Conservation (phyloP, 148 eudicot species). For the Chenopodium quinoa region DNA sequence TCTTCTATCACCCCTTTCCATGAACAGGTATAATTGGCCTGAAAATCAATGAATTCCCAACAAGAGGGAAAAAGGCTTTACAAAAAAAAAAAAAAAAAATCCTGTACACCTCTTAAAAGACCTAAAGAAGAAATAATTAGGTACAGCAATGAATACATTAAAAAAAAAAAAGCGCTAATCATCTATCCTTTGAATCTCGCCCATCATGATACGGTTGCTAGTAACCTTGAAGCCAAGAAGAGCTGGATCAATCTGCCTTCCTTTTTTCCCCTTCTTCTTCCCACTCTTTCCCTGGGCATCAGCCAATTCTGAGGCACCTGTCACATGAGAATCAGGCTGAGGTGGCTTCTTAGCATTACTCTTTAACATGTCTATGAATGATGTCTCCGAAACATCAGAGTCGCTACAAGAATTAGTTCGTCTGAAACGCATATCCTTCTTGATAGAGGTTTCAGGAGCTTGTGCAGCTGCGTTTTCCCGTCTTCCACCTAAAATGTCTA, state of each 20-base stretch:
- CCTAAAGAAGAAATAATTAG: slow-evolving; percentile 5
- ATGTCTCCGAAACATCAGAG: slow-evolving; percentile 74
- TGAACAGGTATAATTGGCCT: slow-evolving; percentile 14
- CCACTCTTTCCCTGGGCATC: slow-evolving; percentile 56
- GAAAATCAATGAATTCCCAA: slow-evolving; percentile 9
- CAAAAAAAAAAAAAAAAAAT: slow-evolving; percentile 21
- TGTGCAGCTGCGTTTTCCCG: slow-evolving; percentile 42
- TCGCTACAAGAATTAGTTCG: slow-evolving; percentile 71
- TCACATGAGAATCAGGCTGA: slow-evolving; percentile 40
- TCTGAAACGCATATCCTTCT: slow-evolving; percentile 62
- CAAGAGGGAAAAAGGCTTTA: slow-evolving; percentile 20
- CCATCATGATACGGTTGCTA: slow-evolving; percentile 95
- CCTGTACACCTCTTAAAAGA: slow-evolving; percentile 35
- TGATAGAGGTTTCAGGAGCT: slow-evolving; percentile 36
- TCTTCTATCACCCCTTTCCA: slow-evolving; percentile 2
- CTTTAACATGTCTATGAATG: slow-evolving; percentile 86
- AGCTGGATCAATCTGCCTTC: slow-evolving; percentile 85
- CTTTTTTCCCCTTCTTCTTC: slow-evolving; percentile 90
- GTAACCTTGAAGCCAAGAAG: slow-evolving; percentile 96
- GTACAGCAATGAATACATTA: not conserved
- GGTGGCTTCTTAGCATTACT: slow-evolving; percentile 69
- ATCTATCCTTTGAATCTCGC: slow-evolving; percentile 85
- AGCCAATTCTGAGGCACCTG: slow-evolving; percentile 35
- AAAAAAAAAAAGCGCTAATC: slow-evolving; percentile 34
- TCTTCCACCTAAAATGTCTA: slow-evolving; percentile 40